A percentile compares a stretch with the other conserved stretches of the same genome.
phyloP scores from a whole-genome alignment of 2,329 filamentous ascomycete species.

The Hirsutella minnesotensis region DNA sequence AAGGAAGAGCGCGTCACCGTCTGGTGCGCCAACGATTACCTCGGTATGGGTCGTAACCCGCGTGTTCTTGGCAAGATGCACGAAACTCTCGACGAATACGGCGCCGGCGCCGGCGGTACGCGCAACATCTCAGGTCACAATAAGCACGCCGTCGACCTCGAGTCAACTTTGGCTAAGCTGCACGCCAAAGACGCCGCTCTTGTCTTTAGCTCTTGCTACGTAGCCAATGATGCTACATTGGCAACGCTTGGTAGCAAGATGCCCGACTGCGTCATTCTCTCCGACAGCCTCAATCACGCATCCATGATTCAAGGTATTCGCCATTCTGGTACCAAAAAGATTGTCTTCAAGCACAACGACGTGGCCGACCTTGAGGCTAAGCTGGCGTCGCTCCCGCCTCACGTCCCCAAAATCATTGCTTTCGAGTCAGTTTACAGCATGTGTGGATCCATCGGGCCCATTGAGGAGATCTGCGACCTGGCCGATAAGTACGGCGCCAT shows the following conservation, averaged over 20 bases:
- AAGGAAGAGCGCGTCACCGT: constrained; percentile 83
- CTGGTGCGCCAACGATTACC: constrained; percentile 98
- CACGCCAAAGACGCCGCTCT: constrained; percentile 87
- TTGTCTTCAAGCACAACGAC: constrained; percentile 98
- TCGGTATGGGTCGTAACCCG: constrained; percentile 91
- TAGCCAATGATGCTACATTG: constrained; percentile 93
- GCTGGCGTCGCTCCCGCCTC: constrained; percentile 71
- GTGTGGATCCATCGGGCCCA: constrained; percentile 95
- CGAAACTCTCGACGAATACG: constrained; percentile 85
- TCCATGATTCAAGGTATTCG: constrained; percentile 99
- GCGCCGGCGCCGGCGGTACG: constrained; percentile 88
- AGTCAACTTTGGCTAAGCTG: constrained; percentile 70
- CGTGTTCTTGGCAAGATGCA: constrained; percentile 88
- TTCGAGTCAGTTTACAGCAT: constrained; percentile 99
- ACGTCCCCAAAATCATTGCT: constrained; percentile 93
- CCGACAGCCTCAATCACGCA: constrained; percentile 92
- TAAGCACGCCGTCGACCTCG: constrained; percentile 77
- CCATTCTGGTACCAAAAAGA: constrained; percentile 91
- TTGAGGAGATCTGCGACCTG: constrained; percentile 89
- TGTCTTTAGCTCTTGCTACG: constrained; percentile 96
- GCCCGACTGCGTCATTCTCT: constrained; percentile 94
- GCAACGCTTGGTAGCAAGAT: constrained; percentile 95
- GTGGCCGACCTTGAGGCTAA: constrained; percentile 87
- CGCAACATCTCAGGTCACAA: constrained; percentile 98
- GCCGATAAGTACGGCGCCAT: constrained; percentile 96